phyloP scores from a whole-genome alignment of 2,329 filamentous ascomycete species.

The Xylaria sp. region DNA sequence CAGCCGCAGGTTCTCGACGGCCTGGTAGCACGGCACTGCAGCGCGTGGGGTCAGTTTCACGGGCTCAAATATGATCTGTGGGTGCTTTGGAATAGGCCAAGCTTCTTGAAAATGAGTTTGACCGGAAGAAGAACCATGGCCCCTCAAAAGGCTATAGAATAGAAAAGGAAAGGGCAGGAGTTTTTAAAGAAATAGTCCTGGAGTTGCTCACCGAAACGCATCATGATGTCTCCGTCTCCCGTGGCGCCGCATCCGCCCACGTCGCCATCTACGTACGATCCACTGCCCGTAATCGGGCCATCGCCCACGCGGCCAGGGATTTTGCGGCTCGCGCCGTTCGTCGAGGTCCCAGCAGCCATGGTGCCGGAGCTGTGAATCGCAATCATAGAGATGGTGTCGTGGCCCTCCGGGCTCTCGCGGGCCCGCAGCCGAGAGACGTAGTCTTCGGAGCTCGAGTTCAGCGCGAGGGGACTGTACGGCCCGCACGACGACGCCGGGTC shows the following conservation, averaged over 20 bases:
- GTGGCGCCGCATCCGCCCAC: constrained; percentile 66
- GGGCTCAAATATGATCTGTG: neutral
- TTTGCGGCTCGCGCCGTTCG: constrained; percentile 65
- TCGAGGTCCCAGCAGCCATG: constrained; percentile 66
- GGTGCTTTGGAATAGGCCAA: neutral
- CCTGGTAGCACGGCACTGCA: constrained; percentile 64
- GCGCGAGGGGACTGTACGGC: constrained; percentile 54
- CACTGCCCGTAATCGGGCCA: constrained; percentile 64
- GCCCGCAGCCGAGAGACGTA: constrained; percentile 37
- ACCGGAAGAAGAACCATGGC: neutral
- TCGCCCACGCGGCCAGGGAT: constrained; percentile 66
- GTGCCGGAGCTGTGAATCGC: constrained; percentile 55
- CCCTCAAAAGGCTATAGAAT: neutral
- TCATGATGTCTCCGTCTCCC: constrained; percentile 67
- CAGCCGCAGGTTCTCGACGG: constrained; percentile 62
- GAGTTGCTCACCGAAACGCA: constrained; percentile 4
- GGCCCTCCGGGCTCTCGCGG: constrained; percentile 42
- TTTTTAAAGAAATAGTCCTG: no score
- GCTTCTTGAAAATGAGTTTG: neutral
- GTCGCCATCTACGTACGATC: constrained; percentile 64
- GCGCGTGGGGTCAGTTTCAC: neutral
- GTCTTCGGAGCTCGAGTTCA: constrained; percentile 34
- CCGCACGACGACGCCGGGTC: constrained; percentile 57
- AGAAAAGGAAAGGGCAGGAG: neutral
- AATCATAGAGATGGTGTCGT: constrained; percentile 66